Evolutionary conservation across 2,329 filamentous ascomycete species (phyloP).

Genomic region (Botrytis elliptica): DNA sequence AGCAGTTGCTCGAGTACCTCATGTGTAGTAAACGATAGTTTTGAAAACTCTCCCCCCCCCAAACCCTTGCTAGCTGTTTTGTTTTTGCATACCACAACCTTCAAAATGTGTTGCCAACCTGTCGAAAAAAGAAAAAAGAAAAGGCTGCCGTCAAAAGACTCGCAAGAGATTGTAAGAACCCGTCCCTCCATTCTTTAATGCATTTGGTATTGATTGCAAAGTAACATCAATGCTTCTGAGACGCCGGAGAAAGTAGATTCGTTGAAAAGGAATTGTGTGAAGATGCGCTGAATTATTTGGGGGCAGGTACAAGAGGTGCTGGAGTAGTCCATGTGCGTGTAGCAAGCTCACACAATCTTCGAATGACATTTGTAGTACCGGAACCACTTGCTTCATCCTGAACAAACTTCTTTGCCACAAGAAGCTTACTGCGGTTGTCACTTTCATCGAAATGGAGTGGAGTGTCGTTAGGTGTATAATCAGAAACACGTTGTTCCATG

Average conservation of each 20-base stretch:
- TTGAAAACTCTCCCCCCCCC: constrained; percentile 4
- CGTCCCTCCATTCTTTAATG: constrained; percentile 15
- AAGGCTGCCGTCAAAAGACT: background rate
- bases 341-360: constrained; percentile 67
- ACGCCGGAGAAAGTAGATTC: constrained; percentile 20
- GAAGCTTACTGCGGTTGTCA: constrained; percentile 64
- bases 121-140: constrained; percentile 1
- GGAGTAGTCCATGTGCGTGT: constrained; percentile 44
- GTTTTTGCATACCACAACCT: constrained; percentile 7
- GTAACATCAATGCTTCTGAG: constrained; percentile 13
- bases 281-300: constrained; percentile 13
- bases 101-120: background rate
- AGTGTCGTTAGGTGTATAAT: constrained; percentile 56
- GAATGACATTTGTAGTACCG: constrained; percentile 73
- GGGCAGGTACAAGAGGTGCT: constrained; percentile 17
- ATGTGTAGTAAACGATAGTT: constrained; percentile 2
- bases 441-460: constrained; percentile 63
- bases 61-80: background rate
- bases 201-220: constrained; percentile 16
- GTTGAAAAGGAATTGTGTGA: constrained; percentile 1
- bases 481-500: constrained; percentile 63
- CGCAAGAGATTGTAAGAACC: background rate
- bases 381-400: constrained; percentile 62
- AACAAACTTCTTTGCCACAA: constrained; percentile 69
- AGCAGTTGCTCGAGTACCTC: background rate